Evolutionary conservation across 2,329 filamentous ascomycete genomes (phyloP), one percentile per base, ranked within the genome.

Genomic region (Phaeosphaeriaceae sp.): DNA sequence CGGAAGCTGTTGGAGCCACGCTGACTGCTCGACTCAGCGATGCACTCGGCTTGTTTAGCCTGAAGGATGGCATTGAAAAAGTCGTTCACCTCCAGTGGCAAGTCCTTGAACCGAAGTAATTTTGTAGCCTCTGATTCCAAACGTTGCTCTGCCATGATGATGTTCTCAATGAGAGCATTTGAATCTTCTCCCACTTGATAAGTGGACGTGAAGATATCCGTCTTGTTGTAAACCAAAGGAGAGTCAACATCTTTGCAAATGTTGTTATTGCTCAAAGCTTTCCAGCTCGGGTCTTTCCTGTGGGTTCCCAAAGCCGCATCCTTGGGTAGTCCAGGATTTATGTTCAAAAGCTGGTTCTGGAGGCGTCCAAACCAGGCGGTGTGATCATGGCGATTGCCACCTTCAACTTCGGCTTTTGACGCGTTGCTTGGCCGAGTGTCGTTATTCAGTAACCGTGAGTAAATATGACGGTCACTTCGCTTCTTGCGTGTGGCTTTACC

Each of bases 221-320:
- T 44, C 28, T 62, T 62, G 48, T 62, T 62, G 38, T 35, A 51
- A 5, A 38, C 23, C 5, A 58, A 48, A 2, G 56, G 56, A 7
- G 50, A 46, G 1, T 42, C 30, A 21, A 66, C 46, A 37, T 61
- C 54, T 16, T 45, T 32, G 16, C 51, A 52, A 35, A 60, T 50
- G 40, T 66, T 66, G 50, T 66, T 64, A 20, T 36, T 36, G 26
- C 64, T 64, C 15, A 65, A 52, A 3, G 39, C 34, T 3, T 38
- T 50, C 56, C 61, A 63, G 12, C 56, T 54, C n/a, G 28, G 44
- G 21, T 42, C 39, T 11, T 23, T 46, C 9, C 47, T 32, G 16
- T 48, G 44, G 23, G 43, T 28, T 13, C 48, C 34, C 13, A 48
- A 41, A 18, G 50, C 40, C 9, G 56, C 58, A 7, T 46, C 47